phyloP scores from a whole-genome alignment of 257 asterid species.

The Solanum lignicaule region DNA sequence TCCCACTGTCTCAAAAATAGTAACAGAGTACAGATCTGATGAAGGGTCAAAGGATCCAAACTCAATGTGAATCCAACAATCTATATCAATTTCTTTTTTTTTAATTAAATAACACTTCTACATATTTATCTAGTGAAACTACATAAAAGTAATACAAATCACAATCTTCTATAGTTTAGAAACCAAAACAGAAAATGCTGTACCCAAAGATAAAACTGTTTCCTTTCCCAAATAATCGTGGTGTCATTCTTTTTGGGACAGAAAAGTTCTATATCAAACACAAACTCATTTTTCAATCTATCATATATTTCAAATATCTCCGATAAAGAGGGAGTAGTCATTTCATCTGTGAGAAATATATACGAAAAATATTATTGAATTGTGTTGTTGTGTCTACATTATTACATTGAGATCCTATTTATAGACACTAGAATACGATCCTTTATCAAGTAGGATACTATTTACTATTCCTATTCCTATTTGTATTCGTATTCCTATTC shows the following conservation, averaged over 20 bases:
- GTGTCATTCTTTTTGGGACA: background rate
- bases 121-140: background rate
- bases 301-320: background rate
- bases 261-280: background rate
- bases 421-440: too few relatives aligned
- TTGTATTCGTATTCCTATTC: too few relatives aligned
- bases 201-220: background rate
- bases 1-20: background rate
- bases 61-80: background rate
- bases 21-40: background rate
- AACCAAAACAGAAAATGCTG: background rate
- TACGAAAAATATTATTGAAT: too few relatives aligned
- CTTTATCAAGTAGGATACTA: too few relatives aligned
- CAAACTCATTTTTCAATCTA: background rate
- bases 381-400: too few relatives aligned
- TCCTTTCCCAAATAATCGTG: background rate
- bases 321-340: background rate
- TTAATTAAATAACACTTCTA: background rate
- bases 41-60: background rate
- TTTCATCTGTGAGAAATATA: too few relatives aligned
- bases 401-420: too few relatives aligned
- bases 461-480: too few relatives aligned
- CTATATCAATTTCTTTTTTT: background rate
- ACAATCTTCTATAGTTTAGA: background rate
- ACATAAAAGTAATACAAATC: background rate